These are phyloP conservation scores for Nannochloris sp. DNA, from an alignment of 139 green algal genomes.

Conservation along the genomic window DNA sequence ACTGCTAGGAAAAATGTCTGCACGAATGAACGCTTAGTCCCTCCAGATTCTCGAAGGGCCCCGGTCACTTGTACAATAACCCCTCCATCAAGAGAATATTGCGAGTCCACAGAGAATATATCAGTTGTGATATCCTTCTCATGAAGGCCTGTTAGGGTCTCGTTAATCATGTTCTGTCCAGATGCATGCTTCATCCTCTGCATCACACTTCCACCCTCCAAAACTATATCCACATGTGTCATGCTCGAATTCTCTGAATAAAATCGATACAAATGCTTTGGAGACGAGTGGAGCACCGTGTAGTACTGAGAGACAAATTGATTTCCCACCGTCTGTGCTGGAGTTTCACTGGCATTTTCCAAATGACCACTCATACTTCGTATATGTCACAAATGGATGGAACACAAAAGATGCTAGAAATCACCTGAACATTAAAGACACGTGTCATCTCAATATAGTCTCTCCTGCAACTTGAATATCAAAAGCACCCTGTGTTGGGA, in stretches of 20 bases:
- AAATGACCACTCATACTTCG: neutral
- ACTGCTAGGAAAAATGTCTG: constrained; percentile 87
- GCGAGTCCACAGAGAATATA: constrained; percentile 65
- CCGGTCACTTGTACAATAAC: constrained; percentile 70
- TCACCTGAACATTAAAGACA: neutral
- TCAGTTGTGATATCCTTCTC: constrained; percentile 45
- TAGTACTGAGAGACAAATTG: constrained; percentile 85
- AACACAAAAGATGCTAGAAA: neutral
- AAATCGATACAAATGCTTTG: constrained; percentile 67
- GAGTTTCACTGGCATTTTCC: neutral
- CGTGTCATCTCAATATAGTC: too few relatives aligned
- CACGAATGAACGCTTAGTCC: constrained; percentile 52
- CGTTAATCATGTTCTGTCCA: constrained; percentile 59
- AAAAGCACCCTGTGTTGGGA: constrained; percentile 3
- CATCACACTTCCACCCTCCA: constrained; percentile 13
- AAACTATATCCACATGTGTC: constrained; percentile 32
- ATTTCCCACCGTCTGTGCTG: constrained; percentile 51
- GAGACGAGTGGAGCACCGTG: constrained; percentile 56
- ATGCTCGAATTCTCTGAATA: constrained; percentile 73
- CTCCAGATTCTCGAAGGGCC: constrained; percentile 26
- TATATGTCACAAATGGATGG: neutral
- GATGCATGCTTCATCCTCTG: constrained; percentile 12
- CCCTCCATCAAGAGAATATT: constrained; percentile 41
- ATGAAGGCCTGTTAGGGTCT: constrained; percentile 55
- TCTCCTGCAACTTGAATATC: constrained; percentile 1